These are phyloP conservation scores for Ceratocystis smalleyi DNA, from an alignment of 2,329 filamentous ascomycete species.

Conservation along the genomic window DNA sequence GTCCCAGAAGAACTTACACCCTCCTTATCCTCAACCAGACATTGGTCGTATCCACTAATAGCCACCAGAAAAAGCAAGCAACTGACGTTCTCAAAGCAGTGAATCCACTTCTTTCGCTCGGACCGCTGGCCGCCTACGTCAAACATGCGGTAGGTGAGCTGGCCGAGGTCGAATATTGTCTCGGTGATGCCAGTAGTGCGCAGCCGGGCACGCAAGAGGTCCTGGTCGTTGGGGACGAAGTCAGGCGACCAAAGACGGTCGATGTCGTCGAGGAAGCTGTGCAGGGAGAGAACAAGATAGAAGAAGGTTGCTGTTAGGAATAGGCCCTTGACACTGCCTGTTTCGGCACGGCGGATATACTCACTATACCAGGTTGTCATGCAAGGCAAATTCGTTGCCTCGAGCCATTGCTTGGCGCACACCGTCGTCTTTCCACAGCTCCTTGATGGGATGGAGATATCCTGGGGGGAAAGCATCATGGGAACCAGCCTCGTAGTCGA, in stretches of 20 bases:
- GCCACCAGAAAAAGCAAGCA: constrained; percentile 86
- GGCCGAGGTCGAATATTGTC: constrained; percentile 80
- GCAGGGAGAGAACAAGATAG: not conserved
- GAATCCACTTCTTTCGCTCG: constrained; percentile 94
- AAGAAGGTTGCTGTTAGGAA: not conserved
- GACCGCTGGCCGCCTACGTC: constrained; percentile 85
- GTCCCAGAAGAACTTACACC: constrained; percentile 47
- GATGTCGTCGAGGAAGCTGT: constrained; percentile 67
- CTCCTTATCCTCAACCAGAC: constrained; percentile 88
- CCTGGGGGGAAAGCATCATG: constrained; percentile 67
- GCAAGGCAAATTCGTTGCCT: constrained; percentile 90
- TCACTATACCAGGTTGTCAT: constrained; percentile 90
- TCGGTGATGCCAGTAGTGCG: constrained; percentile 93
- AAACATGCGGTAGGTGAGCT: constrained; percentile 93
- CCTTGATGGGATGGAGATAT: constrained; percentile 66
- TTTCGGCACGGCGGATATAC: constrained; percentile 22
- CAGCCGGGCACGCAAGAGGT: constrained; percentile 77
- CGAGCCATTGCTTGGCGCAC: constrained; percentile 79
- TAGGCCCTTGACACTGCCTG: not conserved
- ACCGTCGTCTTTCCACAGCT: constrained; percentile 68
- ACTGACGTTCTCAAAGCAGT: constrained; percentile 89
- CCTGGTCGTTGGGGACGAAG: constrained; percentile 85
- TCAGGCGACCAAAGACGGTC: constrained; percentile 59
- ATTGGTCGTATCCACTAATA: constrained; percentile 93
- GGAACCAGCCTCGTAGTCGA: constrained; percentile 66